Conservation (phyloP, 345 rosid species). For the Garcia nutans region DNA sequence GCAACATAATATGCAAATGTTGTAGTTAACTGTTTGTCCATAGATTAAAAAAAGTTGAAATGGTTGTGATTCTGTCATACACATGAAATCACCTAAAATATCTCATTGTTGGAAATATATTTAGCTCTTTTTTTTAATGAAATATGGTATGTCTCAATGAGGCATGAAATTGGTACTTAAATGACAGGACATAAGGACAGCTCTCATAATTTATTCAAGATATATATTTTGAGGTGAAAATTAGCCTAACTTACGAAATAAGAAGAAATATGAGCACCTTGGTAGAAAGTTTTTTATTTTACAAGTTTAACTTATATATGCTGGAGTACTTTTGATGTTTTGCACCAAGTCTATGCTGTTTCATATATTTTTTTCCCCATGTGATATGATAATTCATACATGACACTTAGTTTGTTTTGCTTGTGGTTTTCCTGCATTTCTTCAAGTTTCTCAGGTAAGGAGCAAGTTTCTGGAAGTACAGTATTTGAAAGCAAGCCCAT, state of each 20-base stretch:
- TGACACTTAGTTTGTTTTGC: constrained; percentile 28
- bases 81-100: background rate
- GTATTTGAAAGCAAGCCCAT: constrained; percentile 46
- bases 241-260: background rate
- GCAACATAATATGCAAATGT: background rate
- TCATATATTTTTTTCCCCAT: background rate
- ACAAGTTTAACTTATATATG: background rate
- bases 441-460: constrained; percentile 78
- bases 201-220: background rate
- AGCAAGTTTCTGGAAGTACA: constrained; percentile 43
- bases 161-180: background rate
- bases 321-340: background rate
- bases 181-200: background rate
- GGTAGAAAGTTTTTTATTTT: background rate
- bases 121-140: background rate
- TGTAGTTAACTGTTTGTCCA: background rate
- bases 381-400: background rate
- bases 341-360: background rate
- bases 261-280: background rate
- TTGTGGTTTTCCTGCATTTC: constrained; percentile 59
- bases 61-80: background rate
- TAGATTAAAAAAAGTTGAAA: background rate
- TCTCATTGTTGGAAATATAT: background rate
- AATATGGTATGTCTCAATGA: background rate
- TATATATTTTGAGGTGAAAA: background rate